A percentile compares a stretch with the other conserved stretches of the same genome.
Evolutionary conservation across 768 basidiomycete species (phyloP).

Genomic region (Mycena indigotica): DNA sequence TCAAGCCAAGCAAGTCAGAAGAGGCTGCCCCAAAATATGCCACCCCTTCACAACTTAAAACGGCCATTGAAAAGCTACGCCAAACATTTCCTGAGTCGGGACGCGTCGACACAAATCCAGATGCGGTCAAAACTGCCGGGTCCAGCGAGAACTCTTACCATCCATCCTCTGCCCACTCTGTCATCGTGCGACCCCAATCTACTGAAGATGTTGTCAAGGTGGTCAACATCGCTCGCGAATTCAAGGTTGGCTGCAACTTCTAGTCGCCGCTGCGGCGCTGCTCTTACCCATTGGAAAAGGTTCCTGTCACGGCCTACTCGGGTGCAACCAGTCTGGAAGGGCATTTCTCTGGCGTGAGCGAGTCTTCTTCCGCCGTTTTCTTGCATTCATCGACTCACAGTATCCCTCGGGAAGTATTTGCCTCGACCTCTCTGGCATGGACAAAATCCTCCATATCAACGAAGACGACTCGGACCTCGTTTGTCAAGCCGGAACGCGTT

Average conservation of each 20-base stretch:
- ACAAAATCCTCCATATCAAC: constrained; percentile 61
- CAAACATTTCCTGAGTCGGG: constrained; percentile 47
- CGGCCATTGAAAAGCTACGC: constrained; percentile 57
- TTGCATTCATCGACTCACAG: constrained; percentile 26
- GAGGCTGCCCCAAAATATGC: constrained; percentile 40
- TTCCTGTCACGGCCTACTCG: constrained; percentile 81
- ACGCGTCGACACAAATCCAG: constrained; percentile 52
- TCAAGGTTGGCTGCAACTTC: constrained; percentile 36
- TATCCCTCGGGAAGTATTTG: constrained; percentile 60
- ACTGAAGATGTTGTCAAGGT: constrained; percentile 85
- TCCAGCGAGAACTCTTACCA: constrained; percentile 74
- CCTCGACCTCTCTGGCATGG: constrained; percentile 68
- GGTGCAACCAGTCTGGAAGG: constrained; percentile 90
- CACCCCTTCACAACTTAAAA: constrained; percentile 45
- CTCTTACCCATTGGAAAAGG: constrained; percentile 14
- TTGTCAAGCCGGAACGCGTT: constrained; percentile 75
- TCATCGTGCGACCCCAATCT: constrained; percentile 55
- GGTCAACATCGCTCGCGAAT: constrained; percentile 75
- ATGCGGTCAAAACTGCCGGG: constrained; percentile 57
- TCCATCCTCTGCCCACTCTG: constrained; percentile 56
- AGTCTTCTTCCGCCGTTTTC: no score
- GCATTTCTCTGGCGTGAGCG: constrained; percentile 72
- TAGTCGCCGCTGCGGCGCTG: background rate
- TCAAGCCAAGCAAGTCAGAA: constrained; percentile 9
- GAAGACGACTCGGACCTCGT: constrained; percentile 73